Percentiles rank a stretch among this genome's conserved stretches.
These are phyloP conservation scores for Peronospora belbahrii DNA, from an alignment of 352 stramenopile genomes.

Conservation along the genomic window DNA sequence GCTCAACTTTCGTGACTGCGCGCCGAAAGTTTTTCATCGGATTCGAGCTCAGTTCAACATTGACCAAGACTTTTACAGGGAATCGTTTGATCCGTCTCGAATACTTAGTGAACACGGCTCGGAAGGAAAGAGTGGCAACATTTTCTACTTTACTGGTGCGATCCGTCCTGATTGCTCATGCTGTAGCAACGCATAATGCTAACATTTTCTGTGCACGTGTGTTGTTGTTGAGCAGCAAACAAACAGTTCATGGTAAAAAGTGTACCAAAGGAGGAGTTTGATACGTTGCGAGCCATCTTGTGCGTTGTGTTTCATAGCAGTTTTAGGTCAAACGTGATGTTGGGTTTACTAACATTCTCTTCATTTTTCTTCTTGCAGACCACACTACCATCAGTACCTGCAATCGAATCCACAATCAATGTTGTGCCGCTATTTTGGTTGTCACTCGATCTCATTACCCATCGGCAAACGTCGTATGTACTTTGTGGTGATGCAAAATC, in stretches of 20 bases:
- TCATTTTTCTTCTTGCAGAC: constrained; percentile 21
- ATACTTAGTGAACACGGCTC: constrained; percentile 75
- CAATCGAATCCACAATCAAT: constrained; percentile 64
- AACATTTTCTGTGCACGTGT: neutral
- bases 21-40: constrained; percentile 69
- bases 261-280: constrained; percentile 79
- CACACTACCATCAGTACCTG: constrained; percentile 76
- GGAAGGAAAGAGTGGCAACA: constrained; percentile 80
- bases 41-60: constrained; percentile 75
- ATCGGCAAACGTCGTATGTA: constrained; percentile 82
- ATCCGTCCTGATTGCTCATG: neutral
- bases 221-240: constrained; percentile 48
- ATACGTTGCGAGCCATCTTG: constrained; percentile 72
- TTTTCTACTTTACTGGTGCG: constrained; percentile 80
- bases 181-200: neutral
- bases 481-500: constrained; percentile 85
- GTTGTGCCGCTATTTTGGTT: constrained; percentile 79
- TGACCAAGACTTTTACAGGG: constrained; percentile 53
- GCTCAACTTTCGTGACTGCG: constrained; percentile 68
- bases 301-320: constrained; percentile 21
- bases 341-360: neutral
- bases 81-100: constrained; percentile 63
- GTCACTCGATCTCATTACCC: constrained; percentile 77
- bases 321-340: neutral
- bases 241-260: constrained; percentile 87